Evolutionary conservation across 345 rosid species (phyloP).

Genomic region (Eucalyptus erythrocorys): DNA sequence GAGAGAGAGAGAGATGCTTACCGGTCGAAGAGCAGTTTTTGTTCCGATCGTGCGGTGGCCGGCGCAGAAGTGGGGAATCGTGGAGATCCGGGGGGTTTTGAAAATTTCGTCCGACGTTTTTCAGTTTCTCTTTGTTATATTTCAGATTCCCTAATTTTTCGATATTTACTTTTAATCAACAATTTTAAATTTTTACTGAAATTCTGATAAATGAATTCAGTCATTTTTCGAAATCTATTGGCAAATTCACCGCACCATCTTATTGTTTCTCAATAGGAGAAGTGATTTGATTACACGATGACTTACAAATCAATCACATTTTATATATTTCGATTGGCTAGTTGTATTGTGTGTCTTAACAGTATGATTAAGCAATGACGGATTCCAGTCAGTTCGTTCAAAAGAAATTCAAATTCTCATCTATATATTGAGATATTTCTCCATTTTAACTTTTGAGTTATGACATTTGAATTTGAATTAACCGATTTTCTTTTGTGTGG

Average conservation of each 20-base stretch:
- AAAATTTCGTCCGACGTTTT: background rate
- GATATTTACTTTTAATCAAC: background rate
- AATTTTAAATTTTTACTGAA: background rate
- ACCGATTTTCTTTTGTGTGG: background rate
- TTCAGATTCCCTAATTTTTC: background rate
- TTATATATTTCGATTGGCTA: too few relatives aligned
- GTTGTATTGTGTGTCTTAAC: rapidly evolving
- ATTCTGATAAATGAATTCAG: background rate
- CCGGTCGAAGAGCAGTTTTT: background rate
- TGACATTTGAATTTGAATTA: background rate
- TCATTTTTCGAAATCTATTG: background rate
- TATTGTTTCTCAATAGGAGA: background rate
- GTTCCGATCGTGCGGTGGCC: background rate
- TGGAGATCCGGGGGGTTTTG: background rate
- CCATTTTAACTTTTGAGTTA: background rate
- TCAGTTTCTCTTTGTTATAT: background rate
- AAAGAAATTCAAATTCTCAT: too few relatives aligned
- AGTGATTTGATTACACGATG: background rate
- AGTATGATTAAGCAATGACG: rapidly evolving
- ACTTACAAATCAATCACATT: background rate
- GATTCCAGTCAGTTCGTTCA: rapidly evolving
- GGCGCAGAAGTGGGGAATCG: background rate
- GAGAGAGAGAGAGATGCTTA: background rate
- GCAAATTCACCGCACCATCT: rapidly evolving
- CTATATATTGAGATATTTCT: background rate